phyloP scores from a whole-genome alignment of 192 early-diverging fungal genomes.

The Paraglomus occultum region DNA sequence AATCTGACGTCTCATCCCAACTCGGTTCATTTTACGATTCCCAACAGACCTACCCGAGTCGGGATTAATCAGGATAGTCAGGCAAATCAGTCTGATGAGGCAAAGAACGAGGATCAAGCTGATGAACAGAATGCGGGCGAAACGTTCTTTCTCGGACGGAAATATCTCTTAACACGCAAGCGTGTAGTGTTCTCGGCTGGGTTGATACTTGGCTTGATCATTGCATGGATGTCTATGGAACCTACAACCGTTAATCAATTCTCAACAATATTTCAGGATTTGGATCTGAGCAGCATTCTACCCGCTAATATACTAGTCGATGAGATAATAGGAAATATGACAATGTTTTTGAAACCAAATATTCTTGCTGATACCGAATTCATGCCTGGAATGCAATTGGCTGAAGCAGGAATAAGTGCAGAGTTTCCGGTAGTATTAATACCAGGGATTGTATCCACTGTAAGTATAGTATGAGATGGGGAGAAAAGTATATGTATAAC shows the following conservation, averaged over 20 bases:
- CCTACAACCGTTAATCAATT: conserved; percentile 46
- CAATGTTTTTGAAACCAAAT: conserved; percentile 48
- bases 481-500: no score
- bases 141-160: conserved; percentile 22
- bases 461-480: no score
- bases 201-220: conserved; percentile 53
- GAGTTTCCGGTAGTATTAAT: conserved; percentile 67
- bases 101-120: no score
- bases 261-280: conserved; percentile 46
- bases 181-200: conserved; percentile 54
- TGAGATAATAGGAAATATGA: conserved; percentile 68
- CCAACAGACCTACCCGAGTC: no score
- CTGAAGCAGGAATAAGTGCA: conserved; percentile 33
- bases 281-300: conserved; percentile 63
- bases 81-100: no score
- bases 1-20: no score
- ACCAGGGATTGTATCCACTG: conserved; percentile 86
- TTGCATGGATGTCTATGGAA: conserved; percentile 46
- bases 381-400: conserved; percentile 43
- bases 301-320: conserved; percentile 66
- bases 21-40: no score
- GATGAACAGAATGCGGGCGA: conserved; percentile 14
- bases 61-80: no score
- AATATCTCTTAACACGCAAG: conserved; percentile 34
- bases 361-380: conserved; percentile 51